These are phyloP conservation scores for Nepenthes alata DNA, from an alignment of 179 eudicot genomes.

Conservation along the genomic window DNA sequence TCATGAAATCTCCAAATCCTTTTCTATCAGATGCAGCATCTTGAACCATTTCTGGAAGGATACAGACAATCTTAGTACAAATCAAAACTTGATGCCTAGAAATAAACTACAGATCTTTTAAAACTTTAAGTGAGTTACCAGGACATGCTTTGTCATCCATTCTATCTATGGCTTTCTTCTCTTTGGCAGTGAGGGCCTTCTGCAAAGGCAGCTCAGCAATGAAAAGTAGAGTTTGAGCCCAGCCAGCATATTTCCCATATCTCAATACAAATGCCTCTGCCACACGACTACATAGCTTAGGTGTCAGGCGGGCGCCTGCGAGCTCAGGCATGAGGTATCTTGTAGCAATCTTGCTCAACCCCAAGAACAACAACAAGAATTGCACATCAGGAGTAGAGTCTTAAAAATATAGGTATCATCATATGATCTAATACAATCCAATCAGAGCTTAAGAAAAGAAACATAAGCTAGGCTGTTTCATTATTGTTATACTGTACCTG, in stretches of 20 bases:
- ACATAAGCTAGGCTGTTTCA: too few relatives aligned
- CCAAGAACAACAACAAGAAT: slow-evolving; percentile 5
- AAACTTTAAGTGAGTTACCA: slow-evolving; percentile 5
- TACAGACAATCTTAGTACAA: too few relatives aligned
- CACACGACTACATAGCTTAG: slow-evolving; percentile 54
- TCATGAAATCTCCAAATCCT: too few relatives aligned
- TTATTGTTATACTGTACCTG: too few relatives aligned
- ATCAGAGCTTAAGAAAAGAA: too few relatives aligned
- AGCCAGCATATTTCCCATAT: slow-evolving; percentile 94
- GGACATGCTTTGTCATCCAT: slow-evolving; percentile 5
- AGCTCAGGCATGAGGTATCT: slow-evolving; percentile 78
- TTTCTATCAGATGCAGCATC: too few relatives aligned
- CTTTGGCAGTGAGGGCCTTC: slow-evolving; percentile 31
- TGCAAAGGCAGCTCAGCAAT: slow-evolving; percentile 90
- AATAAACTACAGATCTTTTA: too few relatives aligned
- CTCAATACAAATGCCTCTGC: slow-evolving; percentile 80
- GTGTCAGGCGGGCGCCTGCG: slow-evolving; percentile 60
- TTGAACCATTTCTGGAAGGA: too few relatives aligned
- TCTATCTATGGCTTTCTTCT: slow-evolving; percentile 13
- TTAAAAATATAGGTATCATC: neutral
- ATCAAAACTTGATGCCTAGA: too few relatives aligned
- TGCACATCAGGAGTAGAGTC: neutral
- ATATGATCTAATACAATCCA: too few relatives aligned
- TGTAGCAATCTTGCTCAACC: slow-evolving; percentile 57
- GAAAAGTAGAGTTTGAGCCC: slow-evolving; percentile 95